Evolutionary conservation across 352 stramenopile species (phyloP), one percentile per base, ranked within the genome.

Genomic region (Globisporangium nodosum): DNA sequence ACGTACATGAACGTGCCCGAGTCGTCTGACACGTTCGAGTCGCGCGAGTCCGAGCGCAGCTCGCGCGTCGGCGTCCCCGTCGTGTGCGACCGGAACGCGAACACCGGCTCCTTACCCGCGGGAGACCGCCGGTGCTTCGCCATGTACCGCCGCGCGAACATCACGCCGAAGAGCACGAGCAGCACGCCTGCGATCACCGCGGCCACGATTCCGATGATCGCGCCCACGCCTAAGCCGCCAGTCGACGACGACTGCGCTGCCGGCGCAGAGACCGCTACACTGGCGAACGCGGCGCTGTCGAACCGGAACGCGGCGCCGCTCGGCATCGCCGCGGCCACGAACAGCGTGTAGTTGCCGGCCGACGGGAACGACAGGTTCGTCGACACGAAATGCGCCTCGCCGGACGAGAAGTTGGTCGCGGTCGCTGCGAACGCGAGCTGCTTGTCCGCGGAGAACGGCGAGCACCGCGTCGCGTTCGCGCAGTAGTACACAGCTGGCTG

Each of bases 1-100:
- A 80, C 60, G 46, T 81, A 82, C 68, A 80, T 75, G 60, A 82
- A 82, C 51, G 67, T 64, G 20, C 73, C 69, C 1, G 74, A 81
- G 31, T 78, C 66, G 12, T 78, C 70, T 16, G 72, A 85, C 16
- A 39, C 59, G 31, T 60, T 62, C 48, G 65, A 72, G 8, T 75
- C 52, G 33, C 62, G 70, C 1, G 73, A 84, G 49, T 71, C 69
- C 1, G 74, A 76, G 3, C 60, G 69, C 31, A 74, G 51, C 20
- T 82, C 67, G 27, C 76, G 74, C 7, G 67, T 73, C 15, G 53
- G 60, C 42, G 53, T 58, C 16, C 60, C 60, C 49, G 73, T 58
- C 6, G 74, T 73, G 48, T 79, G 56, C 50, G 66, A 70, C 5
- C 62, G 69, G 49, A 79, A 81, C 24, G 68, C 65, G 45, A 79